phyloP scores from a whole-genome alignment of 2,329 filamentous ascomycete genomes.

The Calonectria honghensis region DNA sequence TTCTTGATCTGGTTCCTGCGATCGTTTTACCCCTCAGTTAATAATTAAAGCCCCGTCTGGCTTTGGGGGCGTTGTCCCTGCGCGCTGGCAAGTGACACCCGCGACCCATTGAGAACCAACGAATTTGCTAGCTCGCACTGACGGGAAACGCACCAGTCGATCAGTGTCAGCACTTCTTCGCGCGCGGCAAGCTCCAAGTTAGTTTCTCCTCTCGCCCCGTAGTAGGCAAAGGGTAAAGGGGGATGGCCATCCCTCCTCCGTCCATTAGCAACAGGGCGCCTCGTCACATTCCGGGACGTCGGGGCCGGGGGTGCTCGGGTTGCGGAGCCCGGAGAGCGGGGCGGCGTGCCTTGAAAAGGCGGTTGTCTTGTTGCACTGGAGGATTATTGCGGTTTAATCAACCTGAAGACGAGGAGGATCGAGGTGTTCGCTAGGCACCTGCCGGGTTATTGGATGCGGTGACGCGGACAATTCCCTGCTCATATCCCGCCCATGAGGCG shows the following conservation, averaged over 20 bases:
- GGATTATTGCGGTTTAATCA: slow-evolving; percentile 4
- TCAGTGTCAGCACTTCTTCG: not conserved
- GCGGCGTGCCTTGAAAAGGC: not conserved
- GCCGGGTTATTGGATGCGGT: slow-evolving; percentile 9
- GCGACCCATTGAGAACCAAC: not conserved
- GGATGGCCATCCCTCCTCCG: not conserved
- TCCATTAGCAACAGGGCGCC: not conserved
- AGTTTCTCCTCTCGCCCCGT: slow-evolving; percentile 2
- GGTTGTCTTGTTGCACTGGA: not conserved
- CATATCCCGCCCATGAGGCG: not conserved
- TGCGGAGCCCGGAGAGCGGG: slow-evolving; percentile 1
- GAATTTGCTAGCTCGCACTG: not conserved
- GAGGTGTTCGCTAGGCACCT: not conserved
- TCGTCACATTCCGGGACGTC: not conserved
- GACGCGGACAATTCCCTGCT: not conserved
- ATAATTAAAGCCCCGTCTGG: not conserved
- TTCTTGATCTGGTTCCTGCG: not conserved
- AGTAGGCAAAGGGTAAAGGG: not conserved
- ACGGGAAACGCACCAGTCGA: slow-evolving; percentile 6
- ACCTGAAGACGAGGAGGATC: slow-evolving; percentile 9
- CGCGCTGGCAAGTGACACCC: not conserved
- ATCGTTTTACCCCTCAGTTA: not conserved
- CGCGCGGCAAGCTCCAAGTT: slow-evolving; percentile 17
- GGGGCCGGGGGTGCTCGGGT: not conserved
- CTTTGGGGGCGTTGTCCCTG: not conserved